These are phyloP conservation scores for Cryphonectria nitschkei DNA, from an alignment of 2,329 filamentous ascomycete species.

Conservation along the genomic window DNA sequence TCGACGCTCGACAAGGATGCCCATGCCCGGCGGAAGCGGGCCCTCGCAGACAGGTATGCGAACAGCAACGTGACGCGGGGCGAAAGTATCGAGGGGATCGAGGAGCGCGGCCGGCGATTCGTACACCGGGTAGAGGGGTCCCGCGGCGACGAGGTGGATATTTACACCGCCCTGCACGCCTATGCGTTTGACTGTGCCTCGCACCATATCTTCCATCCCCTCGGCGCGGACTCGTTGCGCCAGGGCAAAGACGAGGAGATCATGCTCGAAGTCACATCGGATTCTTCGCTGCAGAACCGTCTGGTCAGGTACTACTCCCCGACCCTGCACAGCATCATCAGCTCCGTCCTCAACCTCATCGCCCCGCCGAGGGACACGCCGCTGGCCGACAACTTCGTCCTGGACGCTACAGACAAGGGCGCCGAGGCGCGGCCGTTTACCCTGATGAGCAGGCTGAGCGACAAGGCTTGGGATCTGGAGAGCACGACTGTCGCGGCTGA, in stretches of 20 bases:
- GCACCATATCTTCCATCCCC: constrained; percentile 70
- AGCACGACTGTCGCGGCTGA: constrained; percentile 65
- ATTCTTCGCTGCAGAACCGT: constrained; percentile 68
- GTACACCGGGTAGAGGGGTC: constrained; percentile 54
- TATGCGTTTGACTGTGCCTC: constrained; percentile 73
- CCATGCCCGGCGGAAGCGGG: constrained; percentile 66
- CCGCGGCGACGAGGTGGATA: constrained; percentile 52
- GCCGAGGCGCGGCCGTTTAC: constrained; percentile 56
- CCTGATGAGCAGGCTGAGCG: constrained; percentile 60
- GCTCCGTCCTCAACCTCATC: constrained; percentile 50
- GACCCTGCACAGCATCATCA: constrained; percentile 50
- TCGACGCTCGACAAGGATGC: constrained; percentile 60
- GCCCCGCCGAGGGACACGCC: constrained; percentile 61
- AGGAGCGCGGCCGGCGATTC: constrained; percentile 60
- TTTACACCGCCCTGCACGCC: constrained; percentile 68
- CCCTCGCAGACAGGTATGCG: constrained; percentile 69
- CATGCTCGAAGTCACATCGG: constrained; percentile 71
- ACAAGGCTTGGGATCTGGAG: constrained; percentile 54
- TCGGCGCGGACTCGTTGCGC: constrained; percentile 64
- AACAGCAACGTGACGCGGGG: constrained; percentile 68
- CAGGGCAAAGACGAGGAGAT: constrained; percentile 61
- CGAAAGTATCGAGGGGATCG: constrained; percentile 59
- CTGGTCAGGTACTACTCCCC: constrained; percentile 63
- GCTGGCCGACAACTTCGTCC: constrained; percentile 61
- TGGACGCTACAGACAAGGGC: constrained; percentile 51